Percentiles rank a stretch among this genome's conserved stretches.
These are phyloP conservation scores for Gaeumannomyces sp. DNA, from an alignment of 2,329 filamentous ascomycete species.

Conservation along the genomic window DNA sequence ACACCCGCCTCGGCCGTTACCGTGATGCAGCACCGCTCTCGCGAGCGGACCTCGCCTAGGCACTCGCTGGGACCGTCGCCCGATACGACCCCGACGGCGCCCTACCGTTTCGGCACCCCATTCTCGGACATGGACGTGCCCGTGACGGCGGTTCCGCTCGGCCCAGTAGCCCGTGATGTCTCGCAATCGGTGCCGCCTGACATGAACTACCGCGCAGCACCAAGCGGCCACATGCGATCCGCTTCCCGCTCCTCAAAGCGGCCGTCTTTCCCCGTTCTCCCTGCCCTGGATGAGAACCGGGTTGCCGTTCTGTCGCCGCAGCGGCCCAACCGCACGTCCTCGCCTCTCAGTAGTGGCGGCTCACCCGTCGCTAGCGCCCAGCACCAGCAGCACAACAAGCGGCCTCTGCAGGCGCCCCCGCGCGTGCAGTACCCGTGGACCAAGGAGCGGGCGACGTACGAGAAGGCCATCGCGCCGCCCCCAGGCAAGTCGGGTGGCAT, in stretches of 20 bases:
- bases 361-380: neutral
- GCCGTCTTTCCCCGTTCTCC: slow-evolving; percentile 63
- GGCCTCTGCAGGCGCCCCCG: slow-evolving; percentile 45
- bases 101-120: slow-evolving; percentile 77
- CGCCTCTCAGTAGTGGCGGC: slow-evolving; percentile 19
- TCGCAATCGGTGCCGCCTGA: slow-evolving; percentile 92
- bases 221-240: slow-evolving; percentile 34
- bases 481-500: slow-evolving; percentile 16
- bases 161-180: slow-evolving; percentile 67
- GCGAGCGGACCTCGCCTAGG: slow-evolving; percentile 11
- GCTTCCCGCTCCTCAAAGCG: slow-evolving; percentile 56
- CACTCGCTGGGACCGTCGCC: slow-evolving; percentile 32
- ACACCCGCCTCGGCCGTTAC: slow-evolving; percentile 6
- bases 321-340: slow-evolving; percentile 29
- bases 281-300: slow-evolving; percentile 61
- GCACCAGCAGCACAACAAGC: slow-evolving; percentile 18
- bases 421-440: slow-evolving; percentile 52
- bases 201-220: slow-evolving; percentile 67
- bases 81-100: slow-evolving; percentile 51
- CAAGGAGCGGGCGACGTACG: slow-evolving; percentile 37
- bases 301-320: slow-evolving; percentile 30
- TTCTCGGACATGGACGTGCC: slow-evolving; percentile 89
- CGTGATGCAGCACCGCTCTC: slow-evolving; percentile 15
- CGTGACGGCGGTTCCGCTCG: slow-evolving; percentile 63
- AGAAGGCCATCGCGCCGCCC: slow-evolving; percentile 37